Percentiles rank a stretch among this genome's conserved stretches.
phyloP scores from a whole-genome alignment of 768 basidiomycete genomes.

The Hemileccinum rubropunctum region DNA sequence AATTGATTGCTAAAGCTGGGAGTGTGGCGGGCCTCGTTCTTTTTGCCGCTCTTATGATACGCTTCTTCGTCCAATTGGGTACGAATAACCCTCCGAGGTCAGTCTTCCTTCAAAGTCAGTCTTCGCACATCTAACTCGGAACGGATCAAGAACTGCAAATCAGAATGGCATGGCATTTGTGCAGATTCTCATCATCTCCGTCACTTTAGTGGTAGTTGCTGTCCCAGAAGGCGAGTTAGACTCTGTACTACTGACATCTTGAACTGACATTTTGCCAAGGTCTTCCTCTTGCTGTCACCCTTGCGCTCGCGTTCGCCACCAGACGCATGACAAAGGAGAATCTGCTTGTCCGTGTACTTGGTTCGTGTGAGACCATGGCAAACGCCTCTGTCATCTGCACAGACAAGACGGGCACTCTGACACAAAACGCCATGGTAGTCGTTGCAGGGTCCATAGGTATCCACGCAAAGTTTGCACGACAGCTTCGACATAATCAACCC shows the following conservation, averaged over 20 bases:
- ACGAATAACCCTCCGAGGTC: constrained; percentile 56
- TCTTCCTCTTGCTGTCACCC: constrained; percentile 91
- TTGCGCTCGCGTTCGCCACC: constrained; percentile 96
- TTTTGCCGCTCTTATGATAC: constrained; percentile 84
- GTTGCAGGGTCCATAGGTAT: constrained; percentile 95
- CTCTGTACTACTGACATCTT: not conserved
- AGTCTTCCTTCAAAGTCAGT: constrained; percentile 7
- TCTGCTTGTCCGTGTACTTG: constrained; percentile 90
- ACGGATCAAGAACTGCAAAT: constrained; percentile 52
- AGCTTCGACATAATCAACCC: constrained; percentile 64
- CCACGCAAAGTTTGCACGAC: constrained; percentile 88
- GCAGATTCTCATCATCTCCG: constrained; percentile 90
- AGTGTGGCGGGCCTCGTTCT: constrained; percentile 77
- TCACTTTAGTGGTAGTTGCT: constrained; percentile 87
- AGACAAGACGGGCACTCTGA: constrained; percentile 96
- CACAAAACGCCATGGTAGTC: constrained; percentile 92
- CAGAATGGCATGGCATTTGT: constrained; percentile 90
- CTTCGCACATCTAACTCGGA: constrained; percentile 7
- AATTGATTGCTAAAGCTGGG: constrained; percentile 91
- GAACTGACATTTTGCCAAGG: constrained; percentile 40
- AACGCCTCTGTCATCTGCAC: constrained; percentile 96
- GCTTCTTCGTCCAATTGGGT: constrained; percentile 89
- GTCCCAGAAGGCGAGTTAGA: constrained; percentile 68
- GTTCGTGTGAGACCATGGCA: constrained; percentile 98
- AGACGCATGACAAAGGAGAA: constrained; percentile 98